Evolutionary conservation across 495 filamentous ascomycete genomes (phyloP).

Genomic region (Penicillium manginii): DNA sequence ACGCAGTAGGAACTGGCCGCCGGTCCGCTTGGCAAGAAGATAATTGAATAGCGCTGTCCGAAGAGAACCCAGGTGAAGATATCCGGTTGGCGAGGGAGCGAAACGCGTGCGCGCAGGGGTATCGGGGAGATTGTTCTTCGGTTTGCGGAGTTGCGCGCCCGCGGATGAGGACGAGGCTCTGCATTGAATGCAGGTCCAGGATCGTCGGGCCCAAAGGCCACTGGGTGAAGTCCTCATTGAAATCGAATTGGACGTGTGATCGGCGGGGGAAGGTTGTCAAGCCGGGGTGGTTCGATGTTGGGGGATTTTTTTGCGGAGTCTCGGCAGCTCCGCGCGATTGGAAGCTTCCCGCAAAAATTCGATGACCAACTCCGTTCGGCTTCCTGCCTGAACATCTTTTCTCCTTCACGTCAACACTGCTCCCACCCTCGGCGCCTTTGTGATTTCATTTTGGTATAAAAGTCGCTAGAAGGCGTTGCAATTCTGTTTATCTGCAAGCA

Average conservation of each 20-base stretch:
- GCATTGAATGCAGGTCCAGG: constrained; percentile 50
- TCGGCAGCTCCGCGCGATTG: constrained; percentile 34
- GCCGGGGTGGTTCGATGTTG: neutral
- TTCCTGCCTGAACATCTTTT: constrained; percentile 2
- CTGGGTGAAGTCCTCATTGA: constrained; percentile 32
- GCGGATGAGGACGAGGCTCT: constrained; percentile 38
- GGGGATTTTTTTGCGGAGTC: constrained; percentile 26
- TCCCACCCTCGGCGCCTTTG: constrained; percentile 4
- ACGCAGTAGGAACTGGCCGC: constrained; percentile 89
- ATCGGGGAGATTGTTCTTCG: constrained; percentile 52
- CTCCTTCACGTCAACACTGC: no score
- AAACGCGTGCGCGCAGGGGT: constrained; percentile 86
- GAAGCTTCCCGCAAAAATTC: constrained; percentile 33
- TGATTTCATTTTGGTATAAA: constrained; percentile 3
- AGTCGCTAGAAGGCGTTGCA: neutral
- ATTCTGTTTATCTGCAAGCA: neutral
- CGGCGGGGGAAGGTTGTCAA: neutral
- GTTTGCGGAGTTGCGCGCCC: constrained; percentile 31
- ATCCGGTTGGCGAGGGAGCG: constrained; percentile 93
- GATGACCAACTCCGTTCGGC: neutral
- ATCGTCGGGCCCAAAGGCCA: constrained; percentile 38
- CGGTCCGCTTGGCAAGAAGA: constrained; percentile 81
- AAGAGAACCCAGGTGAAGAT: constrained; percentile 88
- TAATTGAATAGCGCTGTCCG: constrained; percentile 94
- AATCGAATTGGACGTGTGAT: constrained; percentile 2